These are phyloP conservation scores for Polyplosphaeria fusca DNA, from an alignment of 495 filamentous ascomycete genomes.

Conservation along the genomic window DNA sequence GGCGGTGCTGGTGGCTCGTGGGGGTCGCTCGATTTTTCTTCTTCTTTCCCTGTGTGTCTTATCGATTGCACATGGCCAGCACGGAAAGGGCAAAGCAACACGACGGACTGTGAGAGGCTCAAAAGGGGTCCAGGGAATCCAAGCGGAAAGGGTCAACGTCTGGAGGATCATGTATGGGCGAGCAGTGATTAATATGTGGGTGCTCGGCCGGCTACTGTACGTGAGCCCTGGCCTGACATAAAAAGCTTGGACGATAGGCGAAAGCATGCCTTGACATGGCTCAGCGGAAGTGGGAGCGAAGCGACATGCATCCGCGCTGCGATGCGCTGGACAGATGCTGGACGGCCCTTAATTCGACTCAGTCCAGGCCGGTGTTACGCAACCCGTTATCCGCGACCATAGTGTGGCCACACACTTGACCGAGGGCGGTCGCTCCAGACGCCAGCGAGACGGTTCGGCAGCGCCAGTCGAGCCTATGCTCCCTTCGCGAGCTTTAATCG, in stretches of 20 bases:
- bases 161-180: too few relatives aligned
- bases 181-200: too few relatives aligned
- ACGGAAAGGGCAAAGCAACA: too few relatives aligned
- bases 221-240: constrained; percentile 21
- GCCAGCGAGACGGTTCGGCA: too few relatives aligned
- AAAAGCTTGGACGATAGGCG: constrained; percentile 28
- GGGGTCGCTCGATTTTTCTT: neutral
- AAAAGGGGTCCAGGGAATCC: too few relatives aligned
- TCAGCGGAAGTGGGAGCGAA: constrained; percentile 23
- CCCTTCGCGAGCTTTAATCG: too few relatives aligned
- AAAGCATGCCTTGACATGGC: constrained; percentile 20
- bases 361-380: constrained; percentile 1
- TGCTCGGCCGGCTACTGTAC: too few relatives aligned
- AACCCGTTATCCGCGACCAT: neutral
- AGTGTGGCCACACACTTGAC: neutral
- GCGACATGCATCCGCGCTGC: constrained; percentile 24
- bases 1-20: constrained; percentile 11
- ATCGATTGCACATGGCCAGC: constrained; percentile 27
- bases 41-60: constrained; percentile 11
- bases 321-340: constrained; percentile 28
- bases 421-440: too few relatives aligned
- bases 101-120: too few relatives aligned
- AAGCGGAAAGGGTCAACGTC: too few relatives aligned
- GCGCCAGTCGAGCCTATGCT: too few relatives aligned
- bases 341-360: neutral